Evolutionary conservation across 441 rosid genomes (phyloP), one percentile per base, ranked within the genome.

Genomic region (Mallotus repandus): DNA sequence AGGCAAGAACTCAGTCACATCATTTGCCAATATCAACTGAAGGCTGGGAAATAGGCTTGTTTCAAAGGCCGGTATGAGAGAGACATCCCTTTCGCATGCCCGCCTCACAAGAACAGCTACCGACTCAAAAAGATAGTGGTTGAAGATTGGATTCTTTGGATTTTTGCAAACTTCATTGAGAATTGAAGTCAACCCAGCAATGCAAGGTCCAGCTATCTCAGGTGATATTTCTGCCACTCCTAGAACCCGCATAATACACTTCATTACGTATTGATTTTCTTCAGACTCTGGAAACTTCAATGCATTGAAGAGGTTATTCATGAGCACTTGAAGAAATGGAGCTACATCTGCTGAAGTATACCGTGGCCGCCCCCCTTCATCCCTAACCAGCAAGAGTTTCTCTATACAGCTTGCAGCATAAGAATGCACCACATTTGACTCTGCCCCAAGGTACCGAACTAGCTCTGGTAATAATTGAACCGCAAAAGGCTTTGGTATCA

Each of bases 351-450:
- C 83, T 18, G 89, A 80, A 61, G 77, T 81, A 76, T 90, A 93
- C 77, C 91, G 85, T 25, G 84, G 81, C 60, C 63, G 88, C 53
- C 90, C 89, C 9, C 87, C 88, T 68, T 90, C 97, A n/a, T 93
- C 96, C 92, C 85, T 93, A 46, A 95, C 97, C 74, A 90, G 77
- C 90, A 96, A 84, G 32, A 96, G 91, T 78, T 93, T 93, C 80
- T 96, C 99, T 78, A 90, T 87, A 74, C 98, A 96, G 73, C 86
- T 91, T 25, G 99, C 97, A 75, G 98, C 96, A 71, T 93, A 96
- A 73, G 99, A 96, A 83, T 96, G 99, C 76, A 96, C 98, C 57
- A 93, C 99, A 68, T 89, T 89, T 7, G 97, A 89, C 83, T 90
- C 94, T 32, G 97, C 89, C 55, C 76, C 84, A 62, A 95, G 97